phyloP scores from a whole-genome alignment of 805 yeast genomes.

The Candida khao-thaluensis region DNA sequence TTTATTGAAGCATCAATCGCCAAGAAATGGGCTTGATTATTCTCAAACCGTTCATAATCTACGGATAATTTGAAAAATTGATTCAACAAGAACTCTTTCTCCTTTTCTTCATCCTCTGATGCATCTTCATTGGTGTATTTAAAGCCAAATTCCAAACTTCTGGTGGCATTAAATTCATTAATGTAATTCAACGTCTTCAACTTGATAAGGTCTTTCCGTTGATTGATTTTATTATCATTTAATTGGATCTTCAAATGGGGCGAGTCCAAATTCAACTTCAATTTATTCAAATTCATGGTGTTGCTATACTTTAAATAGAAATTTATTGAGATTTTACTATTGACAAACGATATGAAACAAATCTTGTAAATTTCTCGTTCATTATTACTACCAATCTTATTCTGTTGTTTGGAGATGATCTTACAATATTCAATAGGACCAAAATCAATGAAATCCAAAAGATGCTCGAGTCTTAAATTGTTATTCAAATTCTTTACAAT shows the following conservation, averaged over 20 bases:
- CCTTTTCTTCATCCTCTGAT: neutral
- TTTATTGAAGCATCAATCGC: constrained; percentile 48
- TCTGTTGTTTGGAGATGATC: constrained; percentile 26
- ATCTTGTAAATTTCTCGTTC: constrained; percentile 17
- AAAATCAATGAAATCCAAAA: constrained; percentile 47
- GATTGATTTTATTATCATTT: constrained; percentile 21
- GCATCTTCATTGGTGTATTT: constrained; percentile 1
- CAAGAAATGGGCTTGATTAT: constrained; percentile 34
- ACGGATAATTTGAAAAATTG: constrained; percentile 7
- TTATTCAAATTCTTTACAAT: constrained; percentile 29
- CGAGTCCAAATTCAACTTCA: constrained; percentile 27
- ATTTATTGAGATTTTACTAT: constrained; percentile 30
- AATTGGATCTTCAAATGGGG: constrained; percentile 28
- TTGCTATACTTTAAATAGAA: constrained; percentile 36
- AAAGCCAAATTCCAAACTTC: constrained; percentile 25
- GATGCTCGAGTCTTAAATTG: constrained; percentile 26
- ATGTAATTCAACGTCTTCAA: constrained; percentile 42
- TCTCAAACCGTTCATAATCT: constrained; percentile 38
- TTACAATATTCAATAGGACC: constrained; percentile 66
- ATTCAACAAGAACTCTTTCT: constrained; percentile 2
- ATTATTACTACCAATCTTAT: constrained; percentile 1
- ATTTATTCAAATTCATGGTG: constrained; percentile 21
- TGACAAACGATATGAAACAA: constrained; percentile 39
- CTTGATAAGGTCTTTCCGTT: constrained; percentile 34
- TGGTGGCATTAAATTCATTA: constrained; percentile 38